phyloP scores from a whole-genome alignment of 2,329 filamentous ascomycete species.

The Aspergillus floridensis region DNA sequence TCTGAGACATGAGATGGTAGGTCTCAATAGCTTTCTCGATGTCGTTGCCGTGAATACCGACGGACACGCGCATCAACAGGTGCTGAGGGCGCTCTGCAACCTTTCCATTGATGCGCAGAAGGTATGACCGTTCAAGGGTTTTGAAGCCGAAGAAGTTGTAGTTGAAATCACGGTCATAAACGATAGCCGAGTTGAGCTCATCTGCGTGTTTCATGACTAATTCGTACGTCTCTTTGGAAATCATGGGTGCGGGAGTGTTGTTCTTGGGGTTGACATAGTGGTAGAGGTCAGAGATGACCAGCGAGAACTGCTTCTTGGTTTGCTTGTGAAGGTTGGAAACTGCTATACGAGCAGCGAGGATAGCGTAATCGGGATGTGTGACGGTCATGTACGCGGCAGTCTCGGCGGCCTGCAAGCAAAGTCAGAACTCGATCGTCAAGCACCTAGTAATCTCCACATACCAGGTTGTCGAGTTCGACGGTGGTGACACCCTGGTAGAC shows the following conservation, averaged over 20 bases:
- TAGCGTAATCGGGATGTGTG: slow-evolving; percentile 97
- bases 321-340: slow-evolving; percentile 99
- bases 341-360: slow-evolving; percentile 95
- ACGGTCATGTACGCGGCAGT: slow-evolving; percentile 99
- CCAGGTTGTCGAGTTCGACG: slow-evolving; percentile 91
- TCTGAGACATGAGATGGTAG: slow-evolving; percentile 98
- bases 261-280: slow-evolving; percentile 97
- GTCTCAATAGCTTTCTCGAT: slow-evolving; percentile 95
- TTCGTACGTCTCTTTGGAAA: slow-evolving; percentile 85
- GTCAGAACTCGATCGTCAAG: slow-evolving; percentile 13
- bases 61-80: slow-evolving; percentile 99
- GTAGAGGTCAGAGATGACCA: slow-evolving; percentile 88
- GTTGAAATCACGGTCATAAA: slow-evolving; percentile 99
- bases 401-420: slow-evolving; percentile 73
- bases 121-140: slow-evolving; percentile 95
- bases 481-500: slow-evolving; percentile 98
- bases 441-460: slow-evolving; percentile 48
- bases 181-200: slow-evolving; percentile 96
- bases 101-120: slow-evolving; percentile 92
- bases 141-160: slow-evolving; percentile 99
- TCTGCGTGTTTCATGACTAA: slow-evolving; percentile 94
- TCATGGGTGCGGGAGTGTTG: slow-evolving; percentile 81
- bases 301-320: slow-evolving; percentile 99
- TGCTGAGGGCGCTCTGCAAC: slow-evolving; percentile 97
- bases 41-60: slow-evolving; percentile 93